Base-by-base conservation (phyloP, 306 rosid genomes). In the Benincasa hispida region DNA sequence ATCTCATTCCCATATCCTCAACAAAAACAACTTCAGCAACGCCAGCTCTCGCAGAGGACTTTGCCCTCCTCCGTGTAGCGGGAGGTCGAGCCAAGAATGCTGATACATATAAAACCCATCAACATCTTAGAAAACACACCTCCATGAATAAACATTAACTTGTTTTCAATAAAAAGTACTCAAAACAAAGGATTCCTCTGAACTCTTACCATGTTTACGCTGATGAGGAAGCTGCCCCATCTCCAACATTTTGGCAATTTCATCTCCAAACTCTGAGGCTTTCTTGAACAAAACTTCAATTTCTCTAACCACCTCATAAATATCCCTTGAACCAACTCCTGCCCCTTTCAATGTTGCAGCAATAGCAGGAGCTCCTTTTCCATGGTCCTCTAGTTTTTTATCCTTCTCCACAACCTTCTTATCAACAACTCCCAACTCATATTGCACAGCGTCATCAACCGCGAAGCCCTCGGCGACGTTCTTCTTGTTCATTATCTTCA, bases 181-280 rank as follows among this genome's bases (percentile, higher is more conserved):
- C 50, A 35, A 65, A 9, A 35, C 28, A 65, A 34, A 34, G 50
- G 24, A 59, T 0, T 15, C 68, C 4, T 19, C 6, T 1, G 35
- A 54, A 79, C 80, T n/a, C n/a, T 79, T 82, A 61, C 89, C 89
- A 53, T 81, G 91, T 76, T 90, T 94, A 25, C 86, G 87, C 77
- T 81, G 58, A 73, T 92, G 80, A 2, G 89, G 96, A 80, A 82
- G 88, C 83, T 79, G 89, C 24, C 97, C 99, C 41, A 85, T 95
- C 86, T 95, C 98, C 5, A 95, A 91, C 73, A 95, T 83, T 78
- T 66, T 82, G 6, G 92, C 84, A 10, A 95, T 85, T 84, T 85
- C 90, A 25, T 83, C 72, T 53, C 92, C 98, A 0, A 92, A 85
- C 78, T 92, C 96, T 0, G 92, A 95, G 61, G 98, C 99, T 79